phyloP scores from a whole-genome alignment of 441 rosid genomes.

The Jatropha multifida region DNA sequence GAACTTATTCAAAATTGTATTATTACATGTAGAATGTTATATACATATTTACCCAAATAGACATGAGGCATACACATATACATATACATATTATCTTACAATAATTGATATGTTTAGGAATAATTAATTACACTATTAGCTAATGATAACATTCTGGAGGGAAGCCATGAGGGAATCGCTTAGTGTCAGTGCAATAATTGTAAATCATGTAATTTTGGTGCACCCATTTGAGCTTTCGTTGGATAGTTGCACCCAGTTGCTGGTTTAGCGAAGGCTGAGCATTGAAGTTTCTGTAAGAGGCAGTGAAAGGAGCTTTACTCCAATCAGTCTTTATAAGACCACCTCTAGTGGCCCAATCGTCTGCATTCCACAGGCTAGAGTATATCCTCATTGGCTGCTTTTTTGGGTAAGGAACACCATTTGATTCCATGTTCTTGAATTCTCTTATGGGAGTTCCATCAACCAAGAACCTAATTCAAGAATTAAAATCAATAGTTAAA shows the following conservation, averaged over 20 bases:
- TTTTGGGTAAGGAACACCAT: conserved; percentile 47
- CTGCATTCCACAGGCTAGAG: conserved; percentile 60
- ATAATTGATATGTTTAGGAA: too few species aligned
- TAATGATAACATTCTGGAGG: conserved; percentile 1
- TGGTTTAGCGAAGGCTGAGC: not conserved
- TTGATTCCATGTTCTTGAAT: conserved; percentile 51
- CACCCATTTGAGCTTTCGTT: not conserved
- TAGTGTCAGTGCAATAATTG: conserved; percentile 3
- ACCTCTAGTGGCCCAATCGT: conserved; percentile 58
- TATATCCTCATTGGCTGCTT: conserved; percentile 47
- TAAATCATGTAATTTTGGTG: not conserved
- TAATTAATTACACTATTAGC: too few species aligned
- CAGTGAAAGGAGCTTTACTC: not conserved
- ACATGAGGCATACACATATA: too few species aligned
- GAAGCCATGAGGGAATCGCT: conserved; percentile 9
- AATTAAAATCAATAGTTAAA: not conserved
- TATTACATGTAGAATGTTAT: too few species aligned
- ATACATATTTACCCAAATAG: too few species aligned
- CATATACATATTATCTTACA: too few species aligned
- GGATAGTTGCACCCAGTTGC: not conserved
- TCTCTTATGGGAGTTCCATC: conserved; percentile 62
- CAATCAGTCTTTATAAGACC: conserved; percentile 47
- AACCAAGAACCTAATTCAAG: conserved; percentile 37
- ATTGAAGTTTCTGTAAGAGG: conserved; percentile 33
- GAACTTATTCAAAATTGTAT: too few species aligned